Percentiles rank a stretch among this genome's conserved stretches.
These are phyloP conservation scores for Hypoxylon sp. DNA, from an alignment of 2,329 filamentous ascomycete genomes.

Conservation along the genomic window DNA sequence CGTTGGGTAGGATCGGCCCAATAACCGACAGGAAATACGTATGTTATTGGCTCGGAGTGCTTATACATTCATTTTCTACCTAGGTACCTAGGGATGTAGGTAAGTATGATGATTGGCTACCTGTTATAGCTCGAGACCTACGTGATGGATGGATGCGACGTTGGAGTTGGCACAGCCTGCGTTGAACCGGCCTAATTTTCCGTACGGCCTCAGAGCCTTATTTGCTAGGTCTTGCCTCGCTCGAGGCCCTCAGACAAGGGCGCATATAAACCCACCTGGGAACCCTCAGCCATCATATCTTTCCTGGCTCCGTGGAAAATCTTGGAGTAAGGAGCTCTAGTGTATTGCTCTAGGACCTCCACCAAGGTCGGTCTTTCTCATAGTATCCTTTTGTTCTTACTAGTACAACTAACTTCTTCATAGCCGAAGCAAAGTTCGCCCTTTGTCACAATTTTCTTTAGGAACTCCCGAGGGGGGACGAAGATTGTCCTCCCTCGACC, in stretches of 20 bases:
- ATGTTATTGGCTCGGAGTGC: too few species aligned
- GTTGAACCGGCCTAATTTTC: constrained; percentile 21
- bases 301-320: not conserved
- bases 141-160: constrained; percentile 1
- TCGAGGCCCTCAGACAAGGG: not conserved
- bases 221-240: not conserved
- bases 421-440: not conserved
- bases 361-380: constrained; percentile 1
- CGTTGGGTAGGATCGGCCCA: too few species aligned
- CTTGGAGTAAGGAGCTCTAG: not conserved
- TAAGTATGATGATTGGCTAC: too few species aligned
- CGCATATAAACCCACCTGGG: constrained; percentile 6
- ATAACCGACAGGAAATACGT: too few species aligned
- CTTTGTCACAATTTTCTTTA: constrained; percentile 7
- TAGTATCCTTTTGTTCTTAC: not conserved
- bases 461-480: constrained; percentile 36
- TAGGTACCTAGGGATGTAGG: too few species aligned
- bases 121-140: too few species aligned
- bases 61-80: too few species aligned
- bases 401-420: not conserved
- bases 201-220: constrained; percentile 25
- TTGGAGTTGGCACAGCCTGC: not conserved
- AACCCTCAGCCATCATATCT: not conserved
- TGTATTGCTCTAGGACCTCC: not conserved
- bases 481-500: constrained; percentile 33